phyloP scores from a whole-genome alignment of 2,329 filamentous ascomycete genomes.

The Xylaria digitata region DNA sequence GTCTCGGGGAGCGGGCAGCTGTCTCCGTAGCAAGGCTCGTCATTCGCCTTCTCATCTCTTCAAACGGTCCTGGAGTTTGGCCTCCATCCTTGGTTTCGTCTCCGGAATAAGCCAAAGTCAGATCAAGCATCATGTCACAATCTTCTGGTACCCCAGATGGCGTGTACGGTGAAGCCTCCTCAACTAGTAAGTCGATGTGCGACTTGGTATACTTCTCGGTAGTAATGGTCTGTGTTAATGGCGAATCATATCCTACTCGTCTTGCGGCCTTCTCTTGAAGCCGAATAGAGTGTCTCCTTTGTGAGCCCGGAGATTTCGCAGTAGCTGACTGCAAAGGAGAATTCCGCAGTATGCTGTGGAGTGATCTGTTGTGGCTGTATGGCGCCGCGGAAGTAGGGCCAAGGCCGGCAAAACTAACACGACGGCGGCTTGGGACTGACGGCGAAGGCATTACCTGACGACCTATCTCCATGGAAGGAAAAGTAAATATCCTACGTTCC shows the following conservation, averaged over 20 bases:
- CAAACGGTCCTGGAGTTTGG: slow-evolving; percentile 71
- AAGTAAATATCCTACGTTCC: slow-evolving; percentile 58
- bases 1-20: slow-evolving; percentile 54
- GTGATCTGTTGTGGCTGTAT: slow-evolving; percentile 67
- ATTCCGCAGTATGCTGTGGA: slow-evolving; percentile 74
- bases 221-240: slow-evolving; percentile 71
- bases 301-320: slow-evolving; percentile 63
- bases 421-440: slow-evolving; percentile 54
- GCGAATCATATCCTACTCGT: slow-evolving; percentile 71
- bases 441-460: slow-evolving; percentile 46
- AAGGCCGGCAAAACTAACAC: slow-evolving; percentile 51
- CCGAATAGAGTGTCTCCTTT: slow-evolving; percentile 64
- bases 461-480: slow-evolving; percentile 53
- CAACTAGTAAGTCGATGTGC: slow-evolving; percentile 71
- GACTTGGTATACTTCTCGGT: slow-evolving; percentile 71
- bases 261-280: slow-evolving; percentile 66
- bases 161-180: slow-evolving; percentile 65
- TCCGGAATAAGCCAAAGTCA: slow-evolving; percentile 62
- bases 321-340: slow-evolving; percentile 69
- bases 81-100: slow-evolving; percentile 70
- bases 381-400: slow-evolving; percentile 55
- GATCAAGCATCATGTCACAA: slow-evolving; percentile 59
- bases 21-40: slow-evolving; percentile 59
- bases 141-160: slow-evolving; percentile 52
- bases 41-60: slow-evolving; percentile 71